Evolutionary conservation across 1,284 basidiomycete genomes (phyloP).

Genomic region (Ceratobasidium sp.): DNA sequence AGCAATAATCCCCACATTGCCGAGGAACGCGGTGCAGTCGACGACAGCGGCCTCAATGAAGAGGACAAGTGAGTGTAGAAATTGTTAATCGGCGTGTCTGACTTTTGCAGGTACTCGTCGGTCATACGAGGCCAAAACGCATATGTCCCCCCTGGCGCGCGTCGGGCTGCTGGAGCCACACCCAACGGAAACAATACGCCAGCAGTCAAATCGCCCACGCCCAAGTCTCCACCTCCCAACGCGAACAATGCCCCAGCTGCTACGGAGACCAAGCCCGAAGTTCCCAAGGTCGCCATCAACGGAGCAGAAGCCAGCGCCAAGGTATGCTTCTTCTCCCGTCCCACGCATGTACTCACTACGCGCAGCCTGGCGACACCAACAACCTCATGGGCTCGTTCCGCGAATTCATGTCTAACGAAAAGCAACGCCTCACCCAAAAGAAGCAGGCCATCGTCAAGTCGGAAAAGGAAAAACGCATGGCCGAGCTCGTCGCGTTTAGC

Average conservation of each 20-base stretch:
- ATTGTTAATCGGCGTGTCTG: constrained; percentile 6
- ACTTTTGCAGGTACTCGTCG: constrained; percentile 77
- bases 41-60: constrained; percentile 82
- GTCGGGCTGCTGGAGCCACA: constrained; percentile 51
- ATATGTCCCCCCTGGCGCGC: constrained; percentile 90
- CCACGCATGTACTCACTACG: not conserved
- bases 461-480: constrained; percentile 91
- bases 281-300: constrained; percentile 37
- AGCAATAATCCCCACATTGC: constrained; percentile 85
- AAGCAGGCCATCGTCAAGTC: constrained; percentile 88
- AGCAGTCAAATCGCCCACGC: constrained; percentile 41
- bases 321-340: not conserved
- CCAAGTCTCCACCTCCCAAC: constrained; percentile 51
- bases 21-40: constrained; percentile 79
- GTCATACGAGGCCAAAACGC: constrained; percentile 88
- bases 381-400: constrained; percentile 62
- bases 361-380: constrained; percentile 43
- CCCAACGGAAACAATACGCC: constrained; percentile 42
- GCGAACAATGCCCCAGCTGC: constrained; percentile 49
- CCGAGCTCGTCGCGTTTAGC: constrained; percentile 91
- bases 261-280: constrained; percentile 54
- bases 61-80: constrained; percentile 82
- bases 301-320: constrained; percentile 27
- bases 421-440: constrained; percentile 86
- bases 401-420: constrained; percentile 88